These are phyloP conservation scores for Linnemannia hyalina DNA, from an alignment of 192 early-diverging fungal genomes.

Conservation along the genomic window DNA sequence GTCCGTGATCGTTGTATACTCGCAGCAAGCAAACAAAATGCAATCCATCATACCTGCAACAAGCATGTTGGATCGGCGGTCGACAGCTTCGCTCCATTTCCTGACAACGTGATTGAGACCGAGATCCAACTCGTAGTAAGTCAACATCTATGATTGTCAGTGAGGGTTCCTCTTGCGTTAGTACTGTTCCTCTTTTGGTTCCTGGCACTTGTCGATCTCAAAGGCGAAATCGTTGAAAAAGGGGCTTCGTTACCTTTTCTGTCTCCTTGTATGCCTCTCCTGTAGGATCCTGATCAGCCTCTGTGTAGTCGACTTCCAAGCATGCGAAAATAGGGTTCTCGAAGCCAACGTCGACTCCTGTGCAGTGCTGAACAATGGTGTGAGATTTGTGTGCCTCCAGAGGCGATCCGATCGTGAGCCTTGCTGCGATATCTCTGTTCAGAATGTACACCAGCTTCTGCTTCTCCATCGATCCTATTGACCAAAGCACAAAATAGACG, in stretches of 20 bases:
- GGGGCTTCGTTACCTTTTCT: constrained; percentile 70
- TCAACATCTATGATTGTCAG: constrained; percentile 69
- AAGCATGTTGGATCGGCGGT: constrained; percentile 81
- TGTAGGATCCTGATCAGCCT: constrained; percentile 81
- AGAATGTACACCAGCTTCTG: constrained; percentile 97
- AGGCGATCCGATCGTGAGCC: constrained; percentile 93
- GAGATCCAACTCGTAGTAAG: constrained; percentile 97
- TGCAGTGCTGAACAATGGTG: constrained; percentile 81
- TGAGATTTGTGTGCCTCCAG: constrained; percentile 92
- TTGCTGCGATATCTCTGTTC: constrained; percentile 88
- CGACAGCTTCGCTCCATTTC: constrained; percentile 92
- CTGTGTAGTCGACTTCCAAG: constrained; percentile 89
- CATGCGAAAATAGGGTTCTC: constrained; percentile 99
- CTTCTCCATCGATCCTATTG: constrained; percentile 87
- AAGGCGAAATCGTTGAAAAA: neutral
- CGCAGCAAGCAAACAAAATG: neutral
- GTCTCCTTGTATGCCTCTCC: constrained; percentile 77
- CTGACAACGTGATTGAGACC: constrained; percentile 99
- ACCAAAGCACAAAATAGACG: neutral
- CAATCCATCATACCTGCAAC: constrained; percentile 69
- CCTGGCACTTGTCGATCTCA: neutral
- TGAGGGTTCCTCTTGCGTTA: neutral
- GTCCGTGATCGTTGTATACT: neutral
- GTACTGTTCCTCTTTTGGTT: neutral
- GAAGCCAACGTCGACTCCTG: constrained; percentile 97